Evolutionary conservation across 257 asterid species (phyloP).

Genomic region (Salvia miltiorrhiza): DNA sequence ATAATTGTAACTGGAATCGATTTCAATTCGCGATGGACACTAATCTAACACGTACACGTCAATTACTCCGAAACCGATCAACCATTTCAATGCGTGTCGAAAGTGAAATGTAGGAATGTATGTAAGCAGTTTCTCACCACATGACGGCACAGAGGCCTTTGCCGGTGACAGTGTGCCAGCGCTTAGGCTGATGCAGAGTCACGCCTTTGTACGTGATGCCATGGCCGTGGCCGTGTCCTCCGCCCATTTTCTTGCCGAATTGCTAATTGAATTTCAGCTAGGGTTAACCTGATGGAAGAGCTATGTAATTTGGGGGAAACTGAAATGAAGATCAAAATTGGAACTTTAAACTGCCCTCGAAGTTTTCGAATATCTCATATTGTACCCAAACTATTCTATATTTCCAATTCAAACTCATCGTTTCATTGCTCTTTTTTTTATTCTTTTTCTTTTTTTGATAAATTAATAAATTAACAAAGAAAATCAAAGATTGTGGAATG

Average conservation of each 20-base stretch:
- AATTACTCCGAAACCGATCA: neutral
- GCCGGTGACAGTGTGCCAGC: slow-evolving; percentile 90
- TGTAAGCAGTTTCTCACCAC: slow-evolving; percentile 50
- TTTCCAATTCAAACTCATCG: neutral
- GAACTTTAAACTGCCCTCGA: slow-evolving; percentile 5
- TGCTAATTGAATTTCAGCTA: slow-evolving; percentile 5
- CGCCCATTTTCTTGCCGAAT: slow-evolving; percentile 43
- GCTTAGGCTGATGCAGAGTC: slow-evolving; percentile 75
- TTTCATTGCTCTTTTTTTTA: too few species aligned
- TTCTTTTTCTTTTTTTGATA: too few species aligned
- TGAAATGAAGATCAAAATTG: slow-evolving; percentile 4
- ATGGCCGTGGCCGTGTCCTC: slow-evolving; percentile 67
- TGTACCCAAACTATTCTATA: neutral
- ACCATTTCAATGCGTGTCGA: neutral
- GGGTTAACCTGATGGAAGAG: slow-evolving; percentile 26
- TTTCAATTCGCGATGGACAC: slow-evolving; percentile 13
- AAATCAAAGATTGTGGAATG: too few species aligned
- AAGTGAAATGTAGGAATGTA: neutral
- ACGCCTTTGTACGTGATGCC: slow-evolving; percentile 75
- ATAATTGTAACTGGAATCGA: slow-evolving; percentile 4
- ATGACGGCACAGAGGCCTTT: slow-evolving; percentile 91
- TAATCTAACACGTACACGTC: slow-evolving; percentile 4
- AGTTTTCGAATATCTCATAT: slow-evolving; percentile 3
- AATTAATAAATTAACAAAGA: too few species aligned
- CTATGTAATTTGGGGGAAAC: slow-evolving; percentile 23